Evolutionary conservation across 441 rosid genomes (phyloP).

Genomic region (Euphorbia celastroides): DNA sequence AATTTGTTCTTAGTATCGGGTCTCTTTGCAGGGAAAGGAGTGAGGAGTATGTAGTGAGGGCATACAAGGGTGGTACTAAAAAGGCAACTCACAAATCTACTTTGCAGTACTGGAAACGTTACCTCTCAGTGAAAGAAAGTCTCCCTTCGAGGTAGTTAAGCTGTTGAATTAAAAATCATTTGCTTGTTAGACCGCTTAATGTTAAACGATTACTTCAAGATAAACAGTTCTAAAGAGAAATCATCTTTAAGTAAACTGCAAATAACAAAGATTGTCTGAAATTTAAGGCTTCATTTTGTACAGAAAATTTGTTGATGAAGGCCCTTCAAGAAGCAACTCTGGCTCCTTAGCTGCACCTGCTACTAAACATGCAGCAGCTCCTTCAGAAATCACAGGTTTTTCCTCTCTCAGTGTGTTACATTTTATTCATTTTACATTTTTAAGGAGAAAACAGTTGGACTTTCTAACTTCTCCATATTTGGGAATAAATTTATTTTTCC

Average conservation of each 20-base stretch:
- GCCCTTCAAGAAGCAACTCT: conserved; percentile 27
- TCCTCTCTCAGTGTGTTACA: conserved; percentile 8
- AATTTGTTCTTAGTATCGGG: conserved; percentile 13
- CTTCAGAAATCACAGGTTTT: conserved; percentile 39
- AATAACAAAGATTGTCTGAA: background rate
- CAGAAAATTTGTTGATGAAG: conserved; percentile 55
- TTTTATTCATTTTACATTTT: background rate
- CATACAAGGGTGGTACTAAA: conserved; percentile 72
- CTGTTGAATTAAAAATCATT: background rate
- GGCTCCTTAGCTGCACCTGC: conserved; percentile 23
- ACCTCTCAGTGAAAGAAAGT: conserved; percentile 68
- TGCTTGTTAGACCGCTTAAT: background rate
- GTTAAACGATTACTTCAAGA: background rate
- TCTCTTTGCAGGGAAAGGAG: conserved; percentile 56
- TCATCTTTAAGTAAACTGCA: background rate
- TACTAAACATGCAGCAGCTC: conserved; percentile 15
- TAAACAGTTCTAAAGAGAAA: too few relatives aligned
- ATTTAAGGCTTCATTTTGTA: conserved; percentile 7
- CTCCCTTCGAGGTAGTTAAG: conserved; percentile 56
- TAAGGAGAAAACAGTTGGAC: background rate
- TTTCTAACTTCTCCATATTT: background rate
- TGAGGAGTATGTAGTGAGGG: conserved; percentile 85
- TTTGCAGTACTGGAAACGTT: conserved; percentile 76
- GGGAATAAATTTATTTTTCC: background rate
- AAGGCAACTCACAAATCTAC: conserved; percentile 85